Conservation (phyloP, 2,329 filamentous ascomycete genomes). For the Ophiostoma pallidulum region DNA sequence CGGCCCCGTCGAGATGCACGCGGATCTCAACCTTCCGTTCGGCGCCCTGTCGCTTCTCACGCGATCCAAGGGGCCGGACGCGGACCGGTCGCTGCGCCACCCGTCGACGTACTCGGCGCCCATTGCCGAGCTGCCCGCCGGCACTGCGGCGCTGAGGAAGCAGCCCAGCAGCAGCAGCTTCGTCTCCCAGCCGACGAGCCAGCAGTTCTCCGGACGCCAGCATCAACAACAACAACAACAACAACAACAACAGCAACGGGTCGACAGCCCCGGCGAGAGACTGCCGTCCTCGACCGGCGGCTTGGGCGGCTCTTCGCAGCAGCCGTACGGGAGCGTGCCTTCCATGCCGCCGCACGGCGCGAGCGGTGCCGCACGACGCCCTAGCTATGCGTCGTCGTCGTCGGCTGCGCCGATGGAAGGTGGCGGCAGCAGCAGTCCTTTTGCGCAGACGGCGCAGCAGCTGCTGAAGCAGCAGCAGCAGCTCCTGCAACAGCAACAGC, state of each 20-base stretch:
- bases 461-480: not conserved
- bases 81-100: not conserved
- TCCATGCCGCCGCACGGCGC: not conserved
- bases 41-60: slow-evolving; percentile 31
- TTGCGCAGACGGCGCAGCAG: not conserved
- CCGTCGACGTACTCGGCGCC: not conserved
- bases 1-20: slow-evolving; percentile 25
- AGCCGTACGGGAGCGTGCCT: not conserved
- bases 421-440: too few species aligned
- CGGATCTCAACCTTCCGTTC: slow-evolving; percentile 30
- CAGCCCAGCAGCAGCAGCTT: slow-evolving; percentile 6
- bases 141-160: not conserved
- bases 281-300: slow-evolving; percentile 3
- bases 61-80: slow-evolving; percentile 21
- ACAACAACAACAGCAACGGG: too few species aligned
- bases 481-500: not conserved
- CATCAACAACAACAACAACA: too few species aligned
- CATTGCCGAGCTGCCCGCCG: slow-evolving; percentile 8
- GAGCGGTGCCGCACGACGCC: slow-evolving; percentile 1
- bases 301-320: slow-evolving; percentile 1
- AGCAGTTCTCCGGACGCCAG: not conserved
- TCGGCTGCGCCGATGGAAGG: not conserved
- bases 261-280: slow-evolving; percentile 4
- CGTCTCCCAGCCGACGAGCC: not conserved
- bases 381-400: slow-evolving; percentile 11